Conservation (phyloP, 805 yeast genomes). For the Pichia heedii region DNA sequence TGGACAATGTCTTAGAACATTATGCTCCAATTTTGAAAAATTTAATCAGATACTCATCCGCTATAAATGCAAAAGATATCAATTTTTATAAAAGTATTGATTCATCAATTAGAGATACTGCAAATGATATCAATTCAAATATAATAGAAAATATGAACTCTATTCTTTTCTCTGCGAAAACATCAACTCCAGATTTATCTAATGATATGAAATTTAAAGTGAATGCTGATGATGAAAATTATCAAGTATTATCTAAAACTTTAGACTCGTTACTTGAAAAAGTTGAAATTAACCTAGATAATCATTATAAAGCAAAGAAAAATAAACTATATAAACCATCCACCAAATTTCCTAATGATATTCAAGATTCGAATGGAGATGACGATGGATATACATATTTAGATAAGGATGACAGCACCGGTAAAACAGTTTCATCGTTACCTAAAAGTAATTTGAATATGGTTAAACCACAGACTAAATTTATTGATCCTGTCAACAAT, state of each 20-base stretch:
- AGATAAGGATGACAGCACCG: conserved; percentile 40
- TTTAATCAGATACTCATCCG: conserved; percentile 56
- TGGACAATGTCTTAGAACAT: conserved; percentile 15
- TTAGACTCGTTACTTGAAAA: conserved; percentile 71
- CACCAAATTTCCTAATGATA: neutral
- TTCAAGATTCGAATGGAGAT: neutral
- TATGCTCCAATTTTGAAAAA: conserved; percentile 42
- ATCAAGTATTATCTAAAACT: conserved; percentile 55
- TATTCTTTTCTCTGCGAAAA: conserved; percentile 25
- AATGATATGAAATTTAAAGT: conserved; percentile 20
- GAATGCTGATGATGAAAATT: conserved; percentile 34
- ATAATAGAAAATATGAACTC: conserved; percentile 30
- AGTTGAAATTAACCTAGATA: conserved; percentile 61
- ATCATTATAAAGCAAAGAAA: conserved; percentile 21
- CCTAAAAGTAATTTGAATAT: conserved; percentile 12
- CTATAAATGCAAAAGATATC: conserved; percentile 74
- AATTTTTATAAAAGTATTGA: conserved; percentile 64
- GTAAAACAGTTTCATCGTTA: neutral
- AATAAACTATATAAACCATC: neutral
- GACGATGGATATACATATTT: conserved; percentile 35
- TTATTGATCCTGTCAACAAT: conserved; percentile 51
- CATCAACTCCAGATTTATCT: conserved; percentile 19
- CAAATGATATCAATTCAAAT: conserved; percentile 28
- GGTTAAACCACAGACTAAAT: conserved; percentile 60
- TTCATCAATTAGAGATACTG: conserved; percentile 30